These are phyloP conservation scores for Iris pallida DNA, from an alignment of 116 monocot species.

Conservation along the genomic window DNA sequence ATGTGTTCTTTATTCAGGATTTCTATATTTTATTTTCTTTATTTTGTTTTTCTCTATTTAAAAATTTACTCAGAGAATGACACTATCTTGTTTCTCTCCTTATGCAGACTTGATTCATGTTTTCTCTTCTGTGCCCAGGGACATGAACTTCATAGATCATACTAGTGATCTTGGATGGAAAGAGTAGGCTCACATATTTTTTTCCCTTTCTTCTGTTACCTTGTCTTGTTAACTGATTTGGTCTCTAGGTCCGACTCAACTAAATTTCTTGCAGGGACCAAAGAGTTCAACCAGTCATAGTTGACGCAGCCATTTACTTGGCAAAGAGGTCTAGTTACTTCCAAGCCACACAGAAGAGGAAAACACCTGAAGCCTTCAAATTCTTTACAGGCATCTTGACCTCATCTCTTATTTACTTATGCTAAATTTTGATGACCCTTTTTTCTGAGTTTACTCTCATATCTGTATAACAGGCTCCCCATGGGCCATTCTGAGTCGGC, in stretches of 20 bases:
- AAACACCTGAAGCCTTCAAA: conserved; percentile 81
- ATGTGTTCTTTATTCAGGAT: too few species aligned
- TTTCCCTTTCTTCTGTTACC: neutral
- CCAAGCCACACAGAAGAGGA: conserved; percentile 62
- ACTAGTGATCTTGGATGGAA: conserved; percentile 75
- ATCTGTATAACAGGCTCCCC: conserved; percentile 63
- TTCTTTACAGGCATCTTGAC: conserved; percentile 73
- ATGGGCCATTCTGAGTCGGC: conserved; percentile 80
- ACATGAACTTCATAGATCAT: conserved; percentile 69
- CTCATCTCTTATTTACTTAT: neutral
- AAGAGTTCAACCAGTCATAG: conserved; percentile 89
- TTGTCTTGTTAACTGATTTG: neutral
- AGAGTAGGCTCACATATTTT: conserved; percentile 35
- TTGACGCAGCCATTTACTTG: conserved; percentile 91
- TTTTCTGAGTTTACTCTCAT: neutral
- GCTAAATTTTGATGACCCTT: neutral
- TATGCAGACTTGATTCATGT: conserved; percentile 69
- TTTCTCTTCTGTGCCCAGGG: conserved; percentile 66
- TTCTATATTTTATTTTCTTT: neutral
- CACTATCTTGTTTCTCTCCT: neutral
- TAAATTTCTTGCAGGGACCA: conserved; percentile 49
- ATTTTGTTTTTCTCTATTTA: neutral
- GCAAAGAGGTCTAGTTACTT: conserved; percentile 69
- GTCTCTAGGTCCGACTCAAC: neutral
- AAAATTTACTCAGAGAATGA: neutral